Evolutionary conservation across 352 stramenopile genomes (phyloP), one percentile per base, ranked within the genome.

Genomic region (Aphanomyces astaci): DNA sequence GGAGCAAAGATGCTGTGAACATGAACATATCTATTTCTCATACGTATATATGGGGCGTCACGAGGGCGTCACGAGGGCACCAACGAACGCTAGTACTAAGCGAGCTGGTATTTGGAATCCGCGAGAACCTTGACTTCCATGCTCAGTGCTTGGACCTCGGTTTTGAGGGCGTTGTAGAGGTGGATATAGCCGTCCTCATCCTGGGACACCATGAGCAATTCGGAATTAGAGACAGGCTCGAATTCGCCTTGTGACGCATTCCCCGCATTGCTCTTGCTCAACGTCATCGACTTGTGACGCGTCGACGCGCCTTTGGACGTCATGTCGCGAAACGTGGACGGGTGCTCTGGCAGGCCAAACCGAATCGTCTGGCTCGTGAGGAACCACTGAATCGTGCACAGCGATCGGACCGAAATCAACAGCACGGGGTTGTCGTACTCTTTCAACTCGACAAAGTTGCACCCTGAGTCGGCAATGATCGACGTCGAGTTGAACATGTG

Each of bases 71-170:
- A n/a, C n/a, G n/a, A n/a, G n/a, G n/a, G n/a, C n/a, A n/a, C n/a
- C n/a, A n/a, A n/a, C n/a, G n/a, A n/a, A n/a, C n/a, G n/a, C n/a
- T n/a, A n/a, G n/a, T n/a, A n/a, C n/a, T 54, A 66, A 7, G 10
- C 59, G 33, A 66, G 25, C 4, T 1, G 17, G 33, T 55, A 66
- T 15, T 59, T 66, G 13, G 36, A 25, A 24, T 66, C 22, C 36
- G 24, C 24, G 59, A 66, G 59, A 39, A 66, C 56, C 56, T 66
- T 66, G 10, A 55, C 59, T 66, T 66, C 59, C 25, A 66, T 55
- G 27, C 4, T 27, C 13, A 66, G 59, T 45, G 13, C n/a, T 13
- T 55, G 36, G 3, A 55, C 36, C 56, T 66, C 59, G 24, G n/a
- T 30, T 2, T 55, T 52, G 0, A 36, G 32, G 19, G 36, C 43